phyloP scores from a whole-genome alignment of 352 stramenopile genomes.

The Phytophthora niederhauseri region DNA sequence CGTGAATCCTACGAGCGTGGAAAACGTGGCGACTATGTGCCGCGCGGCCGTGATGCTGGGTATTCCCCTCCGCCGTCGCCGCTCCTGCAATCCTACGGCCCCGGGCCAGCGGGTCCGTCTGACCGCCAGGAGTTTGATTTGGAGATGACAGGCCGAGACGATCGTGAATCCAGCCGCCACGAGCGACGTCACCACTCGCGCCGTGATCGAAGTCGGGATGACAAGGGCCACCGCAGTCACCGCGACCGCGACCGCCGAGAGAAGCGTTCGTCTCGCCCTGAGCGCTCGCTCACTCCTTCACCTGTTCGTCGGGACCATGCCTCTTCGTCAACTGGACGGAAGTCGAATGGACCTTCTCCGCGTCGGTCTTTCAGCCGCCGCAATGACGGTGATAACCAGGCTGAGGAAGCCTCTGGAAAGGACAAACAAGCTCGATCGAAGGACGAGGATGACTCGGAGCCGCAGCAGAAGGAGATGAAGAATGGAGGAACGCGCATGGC shows the following conservation, averaged over 20 bases:
- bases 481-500: constrained; percentile 35
- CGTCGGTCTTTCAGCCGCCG: constrained; percentile 36
- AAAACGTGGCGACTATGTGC: constrained; percentile 26
- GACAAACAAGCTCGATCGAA: constrained; percentile 29
- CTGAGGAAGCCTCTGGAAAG: constrained; percentile 28
- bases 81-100: constrained; percentile 21
- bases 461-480: constrained; percentile 41
- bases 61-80: constrained; percentile 43
- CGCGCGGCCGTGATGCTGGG: constrained; percentile 20
- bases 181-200: constrained; percentile 34
- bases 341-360: constrained; percentile 34
- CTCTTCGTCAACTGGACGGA: constrained; percentile 36
- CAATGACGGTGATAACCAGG: constrained; percentile 30
- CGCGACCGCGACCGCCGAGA: constrained; percentile 33
- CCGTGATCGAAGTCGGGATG: constrained; percentile 37
- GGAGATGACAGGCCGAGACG: constrained; percentile 15
- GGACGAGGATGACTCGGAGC: constrained; percentile 35
- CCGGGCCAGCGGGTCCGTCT: constrained; percentile 10
- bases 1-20: constrained; percentile 32
- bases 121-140: constrained; percentile 28
- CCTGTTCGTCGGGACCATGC: constrained; percentile 36
- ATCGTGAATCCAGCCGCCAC: constrained; percentile 34
- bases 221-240: constrained; percentile 42
- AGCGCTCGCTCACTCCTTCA: constrained; percentile 48
- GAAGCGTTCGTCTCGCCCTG: constrained; percentile 35